A percentile compares a stretch with the other conserved stretches of the same genome.
phyloP scores from a whole-genome alignment of 2,329 filamentous ascomycete species.

The Calonectria ilicicola region DNA sequence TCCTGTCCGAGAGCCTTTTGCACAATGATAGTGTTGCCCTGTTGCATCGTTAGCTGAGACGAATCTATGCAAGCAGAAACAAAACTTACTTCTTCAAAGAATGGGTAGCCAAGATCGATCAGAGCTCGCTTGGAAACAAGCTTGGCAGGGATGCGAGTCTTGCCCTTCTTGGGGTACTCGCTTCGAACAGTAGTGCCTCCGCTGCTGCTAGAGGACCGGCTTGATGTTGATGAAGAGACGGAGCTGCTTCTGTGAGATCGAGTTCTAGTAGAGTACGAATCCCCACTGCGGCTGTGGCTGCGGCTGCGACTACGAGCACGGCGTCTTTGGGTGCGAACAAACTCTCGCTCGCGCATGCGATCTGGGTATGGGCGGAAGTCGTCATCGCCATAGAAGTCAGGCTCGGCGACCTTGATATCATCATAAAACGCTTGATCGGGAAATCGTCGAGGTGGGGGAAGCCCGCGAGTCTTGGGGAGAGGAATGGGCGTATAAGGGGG shows the following conservation, averaged over 20 bases:
- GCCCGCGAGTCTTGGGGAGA: conserved; percentile 72
- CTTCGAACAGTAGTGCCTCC: conserved; percentile 65
- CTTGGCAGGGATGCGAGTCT: conserved; percentile 86
- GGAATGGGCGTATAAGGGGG: conserved; percentile 72
- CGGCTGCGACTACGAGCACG: conserved; percentile 49
- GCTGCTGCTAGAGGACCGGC: conserved; percentile 59
- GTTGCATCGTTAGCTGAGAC: conserved; percentile 18
- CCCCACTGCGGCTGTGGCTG: conserved; percentile 48
- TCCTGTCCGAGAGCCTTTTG: conserved; percentile 88
- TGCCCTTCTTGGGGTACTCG: conserved; percentile 84
- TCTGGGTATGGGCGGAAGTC: conserved; percentile 74
- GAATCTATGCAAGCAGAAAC: background rate
- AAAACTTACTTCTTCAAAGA: conserved; percentile 80
- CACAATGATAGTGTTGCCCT: conserved; percentile 86
- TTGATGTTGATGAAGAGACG: conserved; percentile 58
- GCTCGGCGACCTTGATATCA: conserved; percentile 76
- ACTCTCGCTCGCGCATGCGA: conserved; percentile 71
- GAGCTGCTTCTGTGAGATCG: conserved; percentile 55
- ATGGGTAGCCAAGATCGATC: conserved; percentile 87
- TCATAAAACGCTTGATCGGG: conserved; percentile 70
- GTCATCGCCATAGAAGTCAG: conserved; percentile 77
- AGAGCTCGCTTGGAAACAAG: conserved; percentile 85
- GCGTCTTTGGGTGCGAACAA: conserved; percentile 62
- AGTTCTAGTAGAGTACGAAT: conserved; percentile 55
- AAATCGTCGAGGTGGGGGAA: conserved; percentile 70